Base-by-base conservation (phyloP, 192 early-diverging fungal genomes). In the Coemansia sp. region DNA sequence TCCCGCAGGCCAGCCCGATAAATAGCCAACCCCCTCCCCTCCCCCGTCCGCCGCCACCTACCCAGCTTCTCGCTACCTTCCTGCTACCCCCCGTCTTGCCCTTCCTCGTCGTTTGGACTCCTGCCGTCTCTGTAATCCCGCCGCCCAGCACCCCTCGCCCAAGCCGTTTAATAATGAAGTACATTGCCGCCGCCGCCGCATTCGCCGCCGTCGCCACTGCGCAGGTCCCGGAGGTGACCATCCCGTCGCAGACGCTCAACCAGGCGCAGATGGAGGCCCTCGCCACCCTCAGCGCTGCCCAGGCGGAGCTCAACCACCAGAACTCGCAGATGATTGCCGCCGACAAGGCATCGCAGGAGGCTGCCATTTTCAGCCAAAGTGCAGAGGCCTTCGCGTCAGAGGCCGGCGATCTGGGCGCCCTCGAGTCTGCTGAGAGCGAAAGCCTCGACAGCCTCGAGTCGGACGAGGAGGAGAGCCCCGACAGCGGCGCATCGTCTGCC, bases 251-350 rank as follows among this genome's bases (percentile, higher is more conserved):
- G 60, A 64, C 60, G 3, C 56, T 64, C 47, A 71, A 59, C 60
- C 53, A 56, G n/a, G 45, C 46, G 11, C 67, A 71, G 56, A 46
- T 49, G 27, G 60, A 30, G 1, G 67, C 67, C 7, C 41, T 71
- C 33, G 67, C 60, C n/a, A 51, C 67, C 20, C 56, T 71, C 22
- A 71, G 67, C 52, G 55, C 67, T 9, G 67, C 60, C 8, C 67
- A 71, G 60, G 55, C 51, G 6, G 38, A 55, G 16, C 44, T 71
- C 32, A 71, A 71, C 38, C 36, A 48, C 25, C 37, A 31, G 20
- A 64, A 63, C 60, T 53, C 67, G n/a, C 55, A 59, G 47, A 56
- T 52, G 37, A 42, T 71, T 49, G 67, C 55, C 22, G 31, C 51
- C 8, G 41, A 71, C 52, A 31, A 40, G 43, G 67, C 67, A 4